phyloP scores from a whole-genome alignment of 495 filamentous ascomycete genomes.

The Neurospora intermedia region DNA sequence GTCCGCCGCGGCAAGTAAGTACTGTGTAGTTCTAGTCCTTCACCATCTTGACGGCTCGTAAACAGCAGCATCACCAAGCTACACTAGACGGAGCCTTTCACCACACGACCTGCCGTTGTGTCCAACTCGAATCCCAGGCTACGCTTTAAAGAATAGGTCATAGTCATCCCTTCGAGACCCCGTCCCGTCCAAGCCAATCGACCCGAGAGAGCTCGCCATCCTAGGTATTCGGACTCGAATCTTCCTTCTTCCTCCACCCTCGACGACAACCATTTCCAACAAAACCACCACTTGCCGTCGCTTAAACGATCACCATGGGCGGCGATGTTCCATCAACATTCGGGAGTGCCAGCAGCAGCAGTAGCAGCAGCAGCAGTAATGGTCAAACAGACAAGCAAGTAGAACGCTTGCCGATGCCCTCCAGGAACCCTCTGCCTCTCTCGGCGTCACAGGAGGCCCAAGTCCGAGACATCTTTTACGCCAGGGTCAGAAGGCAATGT shows the following conservation, averaged over 20 bases:
- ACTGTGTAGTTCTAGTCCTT: not conserved
- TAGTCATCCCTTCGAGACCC: not conserved
- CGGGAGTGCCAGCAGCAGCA: not conserved
- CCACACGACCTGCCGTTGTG: not conserved
- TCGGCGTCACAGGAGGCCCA: constrained; percentile 85
- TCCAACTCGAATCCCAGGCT: not conserved
- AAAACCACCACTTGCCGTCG: not conserved
- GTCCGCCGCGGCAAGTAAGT: not conserved
- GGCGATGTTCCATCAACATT: constrained; percentile 8
- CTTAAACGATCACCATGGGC: constrained; percentile 29
- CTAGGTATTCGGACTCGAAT: not conserved
- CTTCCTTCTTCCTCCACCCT: not conserved
- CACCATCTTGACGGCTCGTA: not conserved
- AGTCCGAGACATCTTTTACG: constrained; percentile 83
- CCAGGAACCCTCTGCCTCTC: constrained; percentile 80
- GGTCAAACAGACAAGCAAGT: not conserved
- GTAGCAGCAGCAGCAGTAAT: not conserved
- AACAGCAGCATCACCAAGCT: not conserved
- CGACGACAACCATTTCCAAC: not conserved
- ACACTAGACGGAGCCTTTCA: not conserved
- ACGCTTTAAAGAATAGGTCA: not conserved
- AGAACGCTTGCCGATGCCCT: constrained; percentile 41
- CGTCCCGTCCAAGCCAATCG: not conserved
- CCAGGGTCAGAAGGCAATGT: constrained; percentile 68
- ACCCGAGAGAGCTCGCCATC: not conserved